Evolutionary conservation across 352 stramenopile species (phyloP).

Genomic region (Phytophthora boehmeriae): DNA sequence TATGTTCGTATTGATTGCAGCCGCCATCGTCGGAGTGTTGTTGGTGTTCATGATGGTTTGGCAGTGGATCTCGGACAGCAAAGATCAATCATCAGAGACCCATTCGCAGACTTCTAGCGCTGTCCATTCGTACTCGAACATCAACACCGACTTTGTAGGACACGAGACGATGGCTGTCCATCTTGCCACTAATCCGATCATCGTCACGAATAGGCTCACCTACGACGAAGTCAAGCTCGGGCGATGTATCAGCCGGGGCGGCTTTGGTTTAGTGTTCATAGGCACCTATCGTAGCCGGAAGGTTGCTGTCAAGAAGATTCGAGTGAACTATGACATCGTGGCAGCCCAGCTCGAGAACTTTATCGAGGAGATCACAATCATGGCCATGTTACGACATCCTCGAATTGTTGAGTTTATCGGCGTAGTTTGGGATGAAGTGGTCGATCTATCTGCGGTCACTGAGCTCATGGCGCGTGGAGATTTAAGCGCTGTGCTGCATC

Average conservation of each 20-base stretch:
- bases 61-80: slow-evolving; percentile 26
- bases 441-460: slow-evolving; percentile 46
- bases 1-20: slow-evolving; percentile 27
- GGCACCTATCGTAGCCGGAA: slow-evolving; percentile 34
- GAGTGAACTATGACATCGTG: slow-evolving; percentile 24
- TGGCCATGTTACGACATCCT: slow-evolving; percentile 41
- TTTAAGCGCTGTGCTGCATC: slow-evolving; percentile 46
- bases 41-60: slow-evolving; percentile 28
- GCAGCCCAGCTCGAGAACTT: slow-evolving; percentile 40
- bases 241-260: slow-evolving; percentile 41
- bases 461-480: slow-evolving; percentile 67
- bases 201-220: slow-evolving; percentile 42
- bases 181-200: slow-evolving; percentile 43
- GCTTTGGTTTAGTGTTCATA: slow-evolving; percentile 49
- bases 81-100: slow-evolving; percentile 18
- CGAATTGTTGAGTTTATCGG: slow-evolving; percentile 56
- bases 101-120: slow-evolving; percentile 9
- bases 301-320: slow-evolving; percentile 56
- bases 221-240: slow-evolving; percentile 48
- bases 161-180: slow-evolving; percentile 38
- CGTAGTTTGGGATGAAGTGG: slow-evolving; percentile 44
- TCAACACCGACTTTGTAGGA: slow-evolving; percentile 22
- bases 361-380: slow-evolving; percentile 47
- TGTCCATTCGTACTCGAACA: slow-evolving; percentile 28
- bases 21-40: slow-evolving; percentile 30